Evolutionary conservation across 2,329 filamentous ascomycete species (phyloP).

Genomic region (Ceratocystis ficicola): DNA sequence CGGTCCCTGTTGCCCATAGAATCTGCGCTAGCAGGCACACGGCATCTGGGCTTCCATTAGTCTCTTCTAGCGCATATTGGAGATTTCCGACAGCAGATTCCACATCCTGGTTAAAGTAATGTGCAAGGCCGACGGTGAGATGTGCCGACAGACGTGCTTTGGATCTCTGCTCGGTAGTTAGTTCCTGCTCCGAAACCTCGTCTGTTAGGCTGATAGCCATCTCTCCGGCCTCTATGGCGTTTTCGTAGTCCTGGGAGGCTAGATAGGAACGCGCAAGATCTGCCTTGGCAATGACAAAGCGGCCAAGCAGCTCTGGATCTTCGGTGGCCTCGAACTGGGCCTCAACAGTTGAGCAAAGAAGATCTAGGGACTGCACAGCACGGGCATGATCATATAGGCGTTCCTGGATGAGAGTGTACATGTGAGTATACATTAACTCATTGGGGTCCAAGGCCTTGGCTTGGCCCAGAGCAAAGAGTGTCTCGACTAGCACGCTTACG

Average conservation of each 20-base stretch:
- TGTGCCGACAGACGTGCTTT: slow-evolving; percentile 73
- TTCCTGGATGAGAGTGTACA: slow-evolving; percentile 71
- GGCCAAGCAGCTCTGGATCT: slow-evolving; percentile 57
- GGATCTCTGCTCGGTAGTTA: slow-evolving; percentile 51
- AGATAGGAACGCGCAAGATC: slow-evolving; percentile 80
- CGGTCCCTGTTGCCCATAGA: slow-evolving; percentile 76
- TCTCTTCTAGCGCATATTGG: slow-evolving; percentile 65
- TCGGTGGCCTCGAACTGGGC: slow-evolving; percentile 75
- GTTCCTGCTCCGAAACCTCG: slow-evolving; percentile 55
- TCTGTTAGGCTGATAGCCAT: slow-evolving; percentile 66
- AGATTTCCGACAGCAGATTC: slow-evolving; percentile 67
- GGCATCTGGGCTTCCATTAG: slow-evolving; percentile 63
- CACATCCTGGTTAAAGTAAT: slow-evolving; percentile 57
- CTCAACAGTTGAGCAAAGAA: slow-evolving; percentile 60
- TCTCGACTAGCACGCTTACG: slow-evolving; percentile 61
- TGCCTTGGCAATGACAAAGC: slow-evolving; percentile 70
- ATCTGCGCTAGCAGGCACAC: slow-evolving; percentile 82
- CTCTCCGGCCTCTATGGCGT: slow-evolving; percentile 68
- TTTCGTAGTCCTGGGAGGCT: slow-evolving; percentile 49
- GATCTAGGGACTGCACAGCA: slow-evolving; percentile 51
- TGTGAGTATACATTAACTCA: slow-evolving; percentile 61
- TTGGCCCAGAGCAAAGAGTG: slow-evolving; percentile 79
- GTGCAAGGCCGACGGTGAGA: slow-evolving; percentile 70
- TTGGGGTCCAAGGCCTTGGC: slow-evolving; percentile 57
- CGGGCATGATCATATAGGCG: slow-evolving; percentile 56